Conservation (phyloP, 345 rosid species). For the Sonneratia alba region DNA sequence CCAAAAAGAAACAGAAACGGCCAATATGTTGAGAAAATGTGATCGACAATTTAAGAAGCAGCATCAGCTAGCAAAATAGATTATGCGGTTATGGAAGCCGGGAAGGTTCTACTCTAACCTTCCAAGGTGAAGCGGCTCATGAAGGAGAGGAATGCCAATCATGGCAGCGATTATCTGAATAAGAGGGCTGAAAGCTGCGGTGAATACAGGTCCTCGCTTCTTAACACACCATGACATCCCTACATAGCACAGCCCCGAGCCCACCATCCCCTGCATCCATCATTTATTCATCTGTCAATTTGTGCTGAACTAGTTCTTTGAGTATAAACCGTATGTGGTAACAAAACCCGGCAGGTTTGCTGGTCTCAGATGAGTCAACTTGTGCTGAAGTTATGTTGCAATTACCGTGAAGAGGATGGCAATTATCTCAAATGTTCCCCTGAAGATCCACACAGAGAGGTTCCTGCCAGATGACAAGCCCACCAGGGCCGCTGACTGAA, state of each 20-base stretch:
- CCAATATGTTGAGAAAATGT: not conserved
- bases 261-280: slow-evolving; percentile 41
- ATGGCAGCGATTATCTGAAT: slow-evolving; percentile 49
- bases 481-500: slow-evolving; percentile 40
- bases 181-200: slow-evolving; percentile 54
- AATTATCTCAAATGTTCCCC: slow-evolving; percentile 31
- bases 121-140: slow-evolving; percentile 44
- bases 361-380: not conserved
- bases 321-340: not conserved
- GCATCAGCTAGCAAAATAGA: not conserved
- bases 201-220: slow-evolving; percentile 54
- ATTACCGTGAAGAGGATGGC: slow-evolving; percentile 43
- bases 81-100: not conserved
- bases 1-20: not conserved
- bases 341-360: not conserved
- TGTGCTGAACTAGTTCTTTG: not conserved
- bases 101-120: slow-evolving; percentile 24
- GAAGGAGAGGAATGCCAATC: slow-evolving; percentile 46
- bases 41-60: not conserved
- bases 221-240: slow-evolving; percentile 69
- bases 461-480: slow-evolving; percentile 23
- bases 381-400: not conserved
- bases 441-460: slow-evolving; percentile 38
- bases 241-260: slow-evolving; percentile 46
- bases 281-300: not conserved